phyloP scores from a whole-genome alignment of 129 eudicot genomes.

The Saposhnikovia divaricata region DNA sequence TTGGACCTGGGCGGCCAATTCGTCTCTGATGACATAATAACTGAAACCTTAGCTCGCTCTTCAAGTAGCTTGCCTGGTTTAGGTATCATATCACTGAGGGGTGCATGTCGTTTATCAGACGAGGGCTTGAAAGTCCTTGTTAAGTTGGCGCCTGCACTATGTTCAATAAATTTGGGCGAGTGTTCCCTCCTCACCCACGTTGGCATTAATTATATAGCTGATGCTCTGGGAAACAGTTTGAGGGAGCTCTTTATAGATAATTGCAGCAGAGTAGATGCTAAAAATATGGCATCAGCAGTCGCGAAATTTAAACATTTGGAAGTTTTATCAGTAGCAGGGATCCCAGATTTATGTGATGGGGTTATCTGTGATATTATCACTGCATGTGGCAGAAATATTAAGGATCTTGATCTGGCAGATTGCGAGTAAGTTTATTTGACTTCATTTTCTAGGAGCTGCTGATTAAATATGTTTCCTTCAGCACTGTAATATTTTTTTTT shows the following conservation, averaged over 20 bases:
- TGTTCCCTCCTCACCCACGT: slow-evolving; percentile 40
- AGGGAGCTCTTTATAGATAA: slow-evolving; percentile 48
- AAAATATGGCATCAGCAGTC: slow-evolving; percentile 22
- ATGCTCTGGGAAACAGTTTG: slow-evolving; percentile 32
- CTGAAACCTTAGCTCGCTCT: slow-evolving; percentile 13
- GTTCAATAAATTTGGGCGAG: slow-evolving; percentile 45
- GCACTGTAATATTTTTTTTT: neutral
- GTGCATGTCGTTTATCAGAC: slow-evolving; percentile 53
- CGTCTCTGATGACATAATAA: slow-evolving; percentile 26
- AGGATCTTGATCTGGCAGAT: slow-evolving; percentile 43
- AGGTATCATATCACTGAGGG: slow-evolving; percentile 48
- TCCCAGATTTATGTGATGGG: slow-evolving; percentile 29
- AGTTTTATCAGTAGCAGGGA: slow-evolving; percentile 54
- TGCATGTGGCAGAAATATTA: slow-evolving; percentile 28
- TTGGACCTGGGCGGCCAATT: slow-evolving; percentile 55
- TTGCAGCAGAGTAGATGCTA: slow-evolving; percentile 36
- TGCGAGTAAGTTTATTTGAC: slow-evolving; percentile 38
- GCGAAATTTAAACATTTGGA: slow-evolving; percentile 36
- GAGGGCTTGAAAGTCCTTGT: slow-evolving; percentile 29
- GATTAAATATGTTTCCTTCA: neutral
- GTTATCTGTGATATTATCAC: slow-evolving; percentile 18
- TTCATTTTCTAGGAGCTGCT: neutral
- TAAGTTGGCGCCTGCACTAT: slow-evolving; percentile 40
- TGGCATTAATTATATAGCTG: slow-evolving; percentile 23
- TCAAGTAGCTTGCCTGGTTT: slow-evolving; percentile 33